phyloP scores from a whole-genome alignment of 2,329 filamentous ascomycete genomes.

The Helicocarpus griseus region DNA sequence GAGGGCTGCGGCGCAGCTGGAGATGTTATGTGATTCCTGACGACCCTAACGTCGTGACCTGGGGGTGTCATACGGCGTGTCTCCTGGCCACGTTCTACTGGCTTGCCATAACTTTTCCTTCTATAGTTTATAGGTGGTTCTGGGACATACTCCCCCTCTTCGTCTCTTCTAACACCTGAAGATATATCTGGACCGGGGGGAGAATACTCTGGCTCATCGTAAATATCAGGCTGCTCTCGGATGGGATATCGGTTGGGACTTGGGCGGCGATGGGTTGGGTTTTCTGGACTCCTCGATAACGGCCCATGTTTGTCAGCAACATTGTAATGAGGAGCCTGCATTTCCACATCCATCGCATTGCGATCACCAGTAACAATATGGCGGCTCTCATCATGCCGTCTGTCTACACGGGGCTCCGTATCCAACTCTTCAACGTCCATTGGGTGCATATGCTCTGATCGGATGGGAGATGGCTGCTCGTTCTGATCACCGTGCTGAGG shows the following conservation, averaged over 20 bases:
- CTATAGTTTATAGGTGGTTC: constrained; percentile 23
- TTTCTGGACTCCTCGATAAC: constrained; percentile 22
- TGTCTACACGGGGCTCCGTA: constrained; percentile 25
- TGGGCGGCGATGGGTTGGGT: constrained; percentile 13
- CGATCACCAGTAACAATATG: constrained; percentile 29
- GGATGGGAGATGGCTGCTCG: constrained; percentile 19
- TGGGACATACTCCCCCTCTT: constrained; percentile 16
- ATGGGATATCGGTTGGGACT: constrained; percentile 15
- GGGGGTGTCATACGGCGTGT: constrained; percentile 29
- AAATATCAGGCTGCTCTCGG: constrained; percentile 22
- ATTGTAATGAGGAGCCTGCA: constrained; percentile 28
- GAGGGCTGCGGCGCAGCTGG: constrained; percentile 67
- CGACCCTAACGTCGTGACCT: constrained; percentile 48
- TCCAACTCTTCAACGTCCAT: constrained; percentile 23
- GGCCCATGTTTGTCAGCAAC: constrained; percentile 27
- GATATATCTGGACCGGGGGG: constrained; percentile 34
- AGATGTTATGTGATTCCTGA: constrained; percentile 64
- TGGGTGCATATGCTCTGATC: constrained; percentile 16
- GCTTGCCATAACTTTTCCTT: constrained; percentile 32
- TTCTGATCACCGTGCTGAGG: constrained; percentile 37
- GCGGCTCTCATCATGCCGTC: constrained; percentile 26
- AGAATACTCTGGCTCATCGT: constrained; percentile 40
- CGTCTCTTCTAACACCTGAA: constrained; percentile 21
- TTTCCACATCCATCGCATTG: constrained; percentile 28
- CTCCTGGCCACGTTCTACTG: constrained; percentile 32